Evolutionary conservation across 257 asterid species (phyloP), one percentile per base, ranked within the genome.

Genomic region (Primulina tabacum): DNA sequence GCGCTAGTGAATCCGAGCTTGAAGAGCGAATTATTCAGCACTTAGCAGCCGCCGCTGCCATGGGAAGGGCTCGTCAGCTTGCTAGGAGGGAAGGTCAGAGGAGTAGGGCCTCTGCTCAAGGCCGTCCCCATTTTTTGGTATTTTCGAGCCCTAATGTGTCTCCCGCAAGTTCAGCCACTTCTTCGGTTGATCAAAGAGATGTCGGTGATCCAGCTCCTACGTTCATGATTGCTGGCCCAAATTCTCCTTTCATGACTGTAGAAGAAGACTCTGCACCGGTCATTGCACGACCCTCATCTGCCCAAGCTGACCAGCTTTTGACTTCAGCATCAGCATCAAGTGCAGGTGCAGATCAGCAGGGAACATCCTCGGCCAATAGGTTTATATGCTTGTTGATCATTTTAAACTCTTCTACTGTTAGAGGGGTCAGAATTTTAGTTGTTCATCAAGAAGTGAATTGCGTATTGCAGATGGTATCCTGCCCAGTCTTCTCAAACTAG

Each of bases 41-140:
- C 84, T 82, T 90, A 68, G 92, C 94, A 59, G 97, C 95, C 34
- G 97, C 95, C 4, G 96, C 97, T 59, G 89, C 97, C 35, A 88
- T 88, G 97, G 97, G 97, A 64, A 80, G 96, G 83, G 83, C 95
- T 59, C 90, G 95, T 64, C 90, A 90, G 73, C 78, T 90, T 71
- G 87, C 88, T 63, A 77, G 96, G 72, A 83, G 96, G 67, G 96
- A 88, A 58, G 87, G 90, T 56, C 96, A 87, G 64, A 74, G 92
- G 70, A 77, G 77, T 69, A 81, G 94, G 79, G 75, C 97, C 67
- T 88, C 96, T 12, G 66, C 81, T 60, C 92, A 85, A 71, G 88
- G 90, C 4, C 95, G 84, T 63, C 92, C 94, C 53, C 94, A 83
- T 35, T 84, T 77, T 77, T 79, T 90, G 79, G 92, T 90, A 67